Base-by-base conservation (phyloP, 2,329 filamentous ascomycete genomes). In the Acephala macrosclerotiorum region DNA sequence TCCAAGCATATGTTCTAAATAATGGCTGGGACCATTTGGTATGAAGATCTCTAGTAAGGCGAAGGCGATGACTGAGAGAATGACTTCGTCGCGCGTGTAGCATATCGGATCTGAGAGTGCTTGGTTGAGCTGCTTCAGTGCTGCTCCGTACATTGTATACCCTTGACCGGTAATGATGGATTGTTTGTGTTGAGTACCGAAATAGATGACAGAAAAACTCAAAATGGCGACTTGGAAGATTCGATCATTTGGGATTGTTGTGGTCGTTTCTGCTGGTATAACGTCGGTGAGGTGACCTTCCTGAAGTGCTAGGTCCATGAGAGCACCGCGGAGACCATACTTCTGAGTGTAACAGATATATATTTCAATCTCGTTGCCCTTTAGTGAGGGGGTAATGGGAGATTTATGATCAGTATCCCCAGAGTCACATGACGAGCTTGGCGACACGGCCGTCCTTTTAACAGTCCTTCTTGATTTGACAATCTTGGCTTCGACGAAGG, bases 1-100 rank as follows among this genome's bases (percentile, higher is more conserved):
- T 7, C 75, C 75, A 42, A 65, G 51, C 68, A 76, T 75, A 57
- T 77, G 75, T 33, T 75, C 74, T 20, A 75, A 26, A 63, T 71
- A 73, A 29, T 71, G 65, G 18, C 66, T 66, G 1, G 70, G 66
- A 1, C 74, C 73, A 2, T 70, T 74, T 3, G 75, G 74, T 2
- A 75, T 66, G 36, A 75, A 66, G 8, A 63, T 63, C 58, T 77
- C 75, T 35, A 75, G 67, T 47, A 76, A 73, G 26, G 72, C 70
- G 20, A 77, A 58, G 8, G 73, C 70, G 14, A 67, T 61, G 0
- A 77, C 70, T 1, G 72, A 70, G 22, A 75, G 69, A 12, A 77
- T 64, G 11, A 76, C 57, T 3, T 76, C 75, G 56, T 77, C 71
- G 45, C 65, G 64, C 2, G 38, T 64, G 45, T 70, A 72, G 42